Evolutionary conservation across 768 basidiomycete genomes (phyloP), one percentile per base, ranked within the genome.

Genomic region (Lactarius evosmus): DNA sequence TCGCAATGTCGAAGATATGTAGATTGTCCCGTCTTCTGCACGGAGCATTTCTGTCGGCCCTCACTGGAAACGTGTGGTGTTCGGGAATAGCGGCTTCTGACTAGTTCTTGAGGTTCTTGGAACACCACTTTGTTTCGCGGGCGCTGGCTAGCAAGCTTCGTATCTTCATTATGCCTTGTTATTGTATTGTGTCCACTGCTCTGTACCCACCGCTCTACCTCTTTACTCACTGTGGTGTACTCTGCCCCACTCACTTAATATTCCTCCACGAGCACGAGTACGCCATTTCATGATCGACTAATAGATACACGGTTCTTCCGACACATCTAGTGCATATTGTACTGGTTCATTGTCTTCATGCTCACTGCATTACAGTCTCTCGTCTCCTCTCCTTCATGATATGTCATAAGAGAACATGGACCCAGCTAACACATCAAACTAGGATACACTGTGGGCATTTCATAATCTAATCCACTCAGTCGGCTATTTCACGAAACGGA

Each of bases 131-230:
- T 2, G 30, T 30, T 36, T 41, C 19, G 33, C 16, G 25, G 22
- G 22, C 30, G 7, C 54, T 36, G 8, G 34, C 22, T 6, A 25
- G 19, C 53, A 25, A n/a, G 3, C 2, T 49, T 22, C 16, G 25
- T 58, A 41, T 40, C 29, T 32, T 30, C 51, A 11, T 34, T 30
- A 54, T 64, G 29, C 32, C 9, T 22, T 53, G 29, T 64, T 50
- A 49, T 30, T 56, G 36, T 51, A 56, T 16, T 51, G 29, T 53
- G 52, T 32, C 7, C 7, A 29, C 3, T 50, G 6, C 49, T 50
- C 14, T 53, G 16, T 44, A 50, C 14, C 59, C 19, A 49, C 33
- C 5, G 34, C 49, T 25, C 29, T 49, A 33, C 34, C 50, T 55
- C 53, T n/a, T n/a, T 55, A 34, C 54, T 34, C 33, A 33, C 54